phyloP scores from a whole-genome alignment of 2,329 filamentous ascomycete species.

The Nemania sp. region DNA sequence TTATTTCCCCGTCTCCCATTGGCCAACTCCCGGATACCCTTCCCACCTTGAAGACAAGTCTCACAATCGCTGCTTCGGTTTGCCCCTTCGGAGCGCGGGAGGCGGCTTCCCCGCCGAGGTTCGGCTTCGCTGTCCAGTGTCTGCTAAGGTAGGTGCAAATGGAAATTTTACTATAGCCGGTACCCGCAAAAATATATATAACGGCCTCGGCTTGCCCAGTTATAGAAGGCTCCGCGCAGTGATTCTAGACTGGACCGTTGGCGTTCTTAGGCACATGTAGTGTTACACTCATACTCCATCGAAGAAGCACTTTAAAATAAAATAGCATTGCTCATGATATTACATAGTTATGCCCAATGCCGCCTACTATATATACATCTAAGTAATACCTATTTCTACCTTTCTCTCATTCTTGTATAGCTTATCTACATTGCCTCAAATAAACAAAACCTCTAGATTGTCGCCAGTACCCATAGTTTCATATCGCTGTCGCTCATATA shows the following conservation, averaged over 20 bases:
- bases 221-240: slow-evolving; percentile 1
- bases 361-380: neutral
- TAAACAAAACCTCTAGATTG: neutral
- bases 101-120: slow-evolving; percentile 32
- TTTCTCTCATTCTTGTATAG: slow-evolving; percentile 7
- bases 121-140: slow-evolving; percentile 6
- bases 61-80: slow-evolving; percentile 20
- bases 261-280: no score
- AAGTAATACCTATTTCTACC: no score
- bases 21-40: slow-evolving; percentile 8
- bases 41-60: no score
- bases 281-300: neutral
- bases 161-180: neutral
- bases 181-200: neutral
- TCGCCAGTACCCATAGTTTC: neutral
- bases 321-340: neutral
- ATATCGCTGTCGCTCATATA: neutral
- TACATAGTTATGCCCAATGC: neutral
- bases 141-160: no score
- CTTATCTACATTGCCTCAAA: neutral
- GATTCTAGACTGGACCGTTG: no score
- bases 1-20: slow-evolving; percentile 27
- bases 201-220: slow-evolving; percentile 12
- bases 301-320: neutral
- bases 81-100: slow-evolving; percentile 28